These are phyloP conservation scores for Curvularia sp. DNA, from an alignment of 2,329 filamentous ascomycete genomes.

Conservation along the genomic window DNA sequence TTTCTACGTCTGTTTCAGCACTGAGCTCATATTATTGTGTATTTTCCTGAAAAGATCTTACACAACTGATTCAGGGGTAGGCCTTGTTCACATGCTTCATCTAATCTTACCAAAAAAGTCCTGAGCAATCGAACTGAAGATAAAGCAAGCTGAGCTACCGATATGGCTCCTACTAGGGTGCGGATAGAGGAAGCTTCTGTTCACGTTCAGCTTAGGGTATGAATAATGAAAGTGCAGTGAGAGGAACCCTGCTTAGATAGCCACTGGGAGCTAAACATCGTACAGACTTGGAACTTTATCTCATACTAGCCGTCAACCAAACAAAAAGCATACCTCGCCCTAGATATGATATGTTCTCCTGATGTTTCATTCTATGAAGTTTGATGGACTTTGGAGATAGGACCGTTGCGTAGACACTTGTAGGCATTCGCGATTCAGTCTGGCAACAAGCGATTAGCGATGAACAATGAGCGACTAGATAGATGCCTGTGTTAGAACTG, in stretches of 20 bases:
- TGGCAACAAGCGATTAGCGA: not conserved
- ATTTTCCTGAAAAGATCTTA: not conserved
- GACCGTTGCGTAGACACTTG: not conserved
- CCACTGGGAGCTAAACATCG: not conserved
- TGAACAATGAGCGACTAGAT: not conserved
- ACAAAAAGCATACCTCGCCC: not conserved
- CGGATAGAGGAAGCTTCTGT: not conserved
- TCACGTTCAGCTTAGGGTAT: not conserved
- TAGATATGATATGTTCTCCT: not conserved
- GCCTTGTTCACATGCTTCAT: not conserved
- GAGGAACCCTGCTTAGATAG: not conserved
- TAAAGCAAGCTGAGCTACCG: not conserved
- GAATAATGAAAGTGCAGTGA: not conserved
- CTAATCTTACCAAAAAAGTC: not conserved
- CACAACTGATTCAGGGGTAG: constrained; percentile 13
- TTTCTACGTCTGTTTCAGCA: not conserved
- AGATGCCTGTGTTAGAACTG: not conserved
- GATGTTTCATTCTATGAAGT: too few species aligned
- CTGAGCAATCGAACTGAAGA: not conserved
- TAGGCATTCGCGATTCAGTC: not conserved
- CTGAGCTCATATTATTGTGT: not conserved
- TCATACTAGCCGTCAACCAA: not conserved
- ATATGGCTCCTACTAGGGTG: not conserved
- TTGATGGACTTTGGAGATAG: not conserved
- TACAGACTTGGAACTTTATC: not conserved